Evolutionary conservation across 2,329 filamentous ascomycete genomes (phyloP), one percentile per base, ranked within the genome.

Genomic region (Dothiorella sarmentorum): DNA sequence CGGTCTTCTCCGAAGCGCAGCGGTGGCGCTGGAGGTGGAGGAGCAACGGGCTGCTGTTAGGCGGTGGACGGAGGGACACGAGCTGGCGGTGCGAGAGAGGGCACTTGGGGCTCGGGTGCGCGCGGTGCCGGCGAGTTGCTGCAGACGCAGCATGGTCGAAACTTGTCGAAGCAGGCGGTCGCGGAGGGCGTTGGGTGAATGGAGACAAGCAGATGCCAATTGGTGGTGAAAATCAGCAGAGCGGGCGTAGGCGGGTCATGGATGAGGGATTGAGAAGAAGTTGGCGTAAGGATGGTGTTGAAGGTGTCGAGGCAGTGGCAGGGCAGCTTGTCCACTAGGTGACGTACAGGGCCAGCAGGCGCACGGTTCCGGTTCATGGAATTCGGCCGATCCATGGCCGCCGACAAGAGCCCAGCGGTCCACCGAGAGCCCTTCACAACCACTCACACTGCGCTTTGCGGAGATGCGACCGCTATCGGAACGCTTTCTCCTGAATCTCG

Each of bases 141-240:
- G 57, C 47, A 59, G n/a, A 37, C 57, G 57, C 57, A 59, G 45
- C 57, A 59, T 59, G 13, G 47, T 51, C 29, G 45, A 43, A 33
- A 40, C 24, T 57, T 13, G 22, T 22, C 22, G 22, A 15, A 18
- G 18, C 35, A 26, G 7, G 35, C 24, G 24, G 20, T 11, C 24
- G 18, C 22, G 37, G 49, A 38, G 31, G 35, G n/a, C 2, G 15
- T 40, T 15, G n/a, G 33, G 33, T 27, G 20, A 11, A n/a, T 4
- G 35, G n/a, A 10, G 13, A 26, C 33, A 7, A 40, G 22, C 49
- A 40, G 49, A 11, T 4, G 35, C 27, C 49, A 53, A 53, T 40
- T 53, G 49, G 35, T 24, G 22, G 24, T 15, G 33, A 33, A 29
- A 7, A 40, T 29, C 24, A 53, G 22, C 49, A 53, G 22, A 53